Base-by-base conservation (phyloP, 305 asterid genomes). In the Fraxinus greggii region DNA sequence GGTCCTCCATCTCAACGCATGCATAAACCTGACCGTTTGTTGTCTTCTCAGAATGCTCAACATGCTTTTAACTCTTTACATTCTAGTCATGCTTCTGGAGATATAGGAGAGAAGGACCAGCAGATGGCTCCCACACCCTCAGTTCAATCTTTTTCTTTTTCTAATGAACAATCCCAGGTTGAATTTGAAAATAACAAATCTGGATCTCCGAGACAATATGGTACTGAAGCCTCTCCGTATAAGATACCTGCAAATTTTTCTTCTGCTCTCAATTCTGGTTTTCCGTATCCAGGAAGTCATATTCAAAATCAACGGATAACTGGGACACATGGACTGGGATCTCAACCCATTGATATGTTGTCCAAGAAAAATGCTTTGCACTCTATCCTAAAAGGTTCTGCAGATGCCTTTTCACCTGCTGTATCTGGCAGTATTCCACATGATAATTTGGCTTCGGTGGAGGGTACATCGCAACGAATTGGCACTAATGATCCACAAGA, bases 1-100 rank as follows among this genome's bases (percentile, higher is more conserved):
- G 98, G 98, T 78, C 98, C 97, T 74, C 98, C 98, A 69, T 90
- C 95, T 67, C 97, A 91, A 72, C 81, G 87, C 76, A 40, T 77
- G 70, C 89, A 87, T 36, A 63, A 77, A 79, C 87, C 83, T 29
- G 89, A 85, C 59, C 90, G 59, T 79, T 65, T 89, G 65, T 35
- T 85, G 75, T 72, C 95, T 74, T 83, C 91, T 74, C 92, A 89
- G 36, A 88, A 85, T 81, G 85, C 69, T 83, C 79, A 83, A 75
- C 86, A 76, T 65, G 61, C 45, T 26, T 74, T 80, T 33, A 85
- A 28, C 83, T 83, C 92, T 13, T 31, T 75, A 35, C 86, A 83
- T 51, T 17, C 88, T 33, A 82, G 75, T 79, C 85, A 82, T 36
- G 70, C 88, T 86, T 84, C 89, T 45, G 23, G 76, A 21, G 89